Evolutionary conservation across 179 eudicot genomes (phyloP).

Genomic region (Amaranthus tricolor): DNA sequence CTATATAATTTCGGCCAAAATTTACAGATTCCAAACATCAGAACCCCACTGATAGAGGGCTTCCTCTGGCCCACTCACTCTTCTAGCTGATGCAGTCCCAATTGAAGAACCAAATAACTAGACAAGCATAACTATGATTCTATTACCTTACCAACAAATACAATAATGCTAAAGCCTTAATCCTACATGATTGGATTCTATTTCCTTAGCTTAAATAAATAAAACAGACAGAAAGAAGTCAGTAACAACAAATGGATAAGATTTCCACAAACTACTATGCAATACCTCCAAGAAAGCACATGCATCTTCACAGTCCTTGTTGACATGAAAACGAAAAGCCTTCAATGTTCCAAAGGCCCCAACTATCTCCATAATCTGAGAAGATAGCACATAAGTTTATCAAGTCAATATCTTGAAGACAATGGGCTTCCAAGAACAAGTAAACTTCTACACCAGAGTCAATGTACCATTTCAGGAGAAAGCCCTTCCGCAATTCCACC

Average conservation of each 20-base stretch:
- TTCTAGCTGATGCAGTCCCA: not conserved
- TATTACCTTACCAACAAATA: no score
- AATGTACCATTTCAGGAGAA: conserved; percentile 80
- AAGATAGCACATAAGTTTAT: conserved; percentile 18
- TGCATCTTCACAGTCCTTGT: conserved; percentile 42
- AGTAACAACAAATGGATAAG: not conserved
- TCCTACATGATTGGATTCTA: no score
- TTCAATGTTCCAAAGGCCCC: conserved; percentile 74
- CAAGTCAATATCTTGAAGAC: conserved; percentile 4
- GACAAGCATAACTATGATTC: no score
- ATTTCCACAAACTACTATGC: conserved; percentile 3
- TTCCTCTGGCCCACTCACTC: not conserved
- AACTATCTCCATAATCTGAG: conserved; percentile 79
- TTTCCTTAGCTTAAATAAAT: not conserved
- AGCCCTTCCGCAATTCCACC: conserved; percentile 79
- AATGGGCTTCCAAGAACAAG: conserved; percentile 10
- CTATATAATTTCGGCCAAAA: not conserved
- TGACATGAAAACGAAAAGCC: conserved; percentile 58
- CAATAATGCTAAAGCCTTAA: no score
- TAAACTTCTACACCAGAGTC: not conserved
- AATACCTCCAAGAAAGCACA: conserved; percentile 90
- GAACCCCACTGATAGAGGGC: not conserved
- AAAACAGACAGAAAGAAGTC: not conserved
- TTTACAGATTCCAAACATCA: not conserved
- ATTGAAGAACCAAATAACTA: not conserved